These are phyloP conservation scores for Hirsutella thompsonii DNA, from an alignment of 2,329 filamentous ascomycete genomes.

Conservation along the genomic window DNA sequence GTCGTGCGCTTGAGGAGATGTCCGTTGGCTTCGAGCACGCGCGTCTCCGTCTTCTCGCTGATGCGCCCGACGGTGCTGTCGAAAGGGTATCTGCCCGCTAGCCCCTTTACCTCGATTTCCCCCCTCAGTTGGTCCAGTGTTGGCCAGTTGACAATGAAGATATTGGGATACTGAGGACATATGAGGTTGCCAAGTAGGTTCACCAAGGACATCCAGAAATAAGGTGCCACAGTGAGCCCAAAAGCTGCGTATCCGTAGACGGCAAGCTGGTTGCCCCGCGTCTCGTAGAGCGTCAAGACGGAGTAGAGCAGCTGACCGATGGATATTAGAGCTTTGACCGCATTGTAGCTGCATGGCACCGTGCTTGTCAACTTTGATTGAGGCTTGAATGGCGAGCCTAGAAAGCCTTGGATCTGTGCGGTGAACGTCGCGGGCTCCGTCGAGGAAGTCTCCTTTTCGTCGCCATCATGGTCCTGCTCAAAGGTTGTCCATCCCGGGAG, in stretches of 20 bases:
- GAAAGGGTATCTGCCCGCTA: neutral
- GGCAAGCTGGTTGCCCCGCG: slow-evolving; percentile 4
- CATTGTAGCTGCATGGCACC: slow-evolving; percentile 1
- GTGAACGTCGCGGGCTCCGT: neutral
- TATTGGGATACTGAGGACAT: slow-evolving; percentile 3
- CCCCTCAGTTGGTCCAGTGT: neutral
- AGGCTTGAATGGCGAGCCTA: neutral
- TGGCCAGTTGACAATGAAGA: slow-evolving; percentile 3
- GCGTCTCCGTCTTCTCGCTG: neutral
- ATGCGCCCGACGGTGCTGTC: slow-evolving; percentile 1
- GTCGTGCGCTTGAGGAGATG: neutral
- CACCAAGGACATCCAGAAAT: slow-evolving; percentile 4
- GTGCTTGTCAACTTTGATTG: neutral
- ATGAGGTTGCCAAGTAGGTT: slow-evolving; percentile 3
- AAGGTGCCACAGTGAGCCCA: slow-evolving; percentile 4
- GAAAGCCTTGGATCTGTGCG: neutral
- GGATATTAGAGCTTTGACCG: slow-evolving; percentile 2
- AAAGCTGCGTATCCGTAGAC: slow-evolving; percentile 3
- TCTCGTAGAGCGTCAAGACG: slow-evolving; percentile 3
- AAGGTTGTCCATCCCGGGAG: slow-evolving; percentile 1
- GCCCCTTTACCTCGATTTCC: neutral
- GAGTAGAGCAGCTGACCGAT: slow-evolving; percentile 3
- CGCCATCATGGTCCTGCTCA: neutral
- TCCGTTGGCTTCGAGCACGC: neutral
- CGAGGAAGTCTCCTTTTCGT: neutral